A percentile compares a stretch with the other conserved stretches of the same genome.
These are phyloP conservation scores for Rosa hybrid DNA, from an alignment of 331 rosid species.

Conservation along the genomic window DNA sequence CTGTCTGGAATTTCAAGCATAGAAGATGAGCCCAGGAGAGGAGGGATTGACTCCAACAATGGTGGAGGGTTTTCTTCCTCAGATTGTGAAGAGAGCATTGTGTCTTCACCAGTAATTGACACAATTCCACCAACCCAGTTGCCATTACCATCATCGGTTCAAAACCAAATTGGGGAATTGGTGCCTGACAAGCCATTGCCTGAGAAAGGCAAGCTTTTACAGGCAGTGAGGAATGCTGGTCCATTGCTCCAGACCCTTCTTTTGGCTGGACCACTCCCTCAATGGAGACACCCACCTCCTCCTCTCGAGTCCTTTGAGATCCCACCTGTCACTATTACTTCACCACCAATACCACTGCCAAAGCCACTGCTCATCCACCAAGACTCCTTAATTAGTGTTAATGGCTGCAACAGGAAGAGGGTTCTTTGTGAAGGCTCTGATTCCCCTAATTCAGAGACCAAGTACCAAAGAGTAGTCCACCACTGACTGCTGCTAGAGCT, in stretches of 20 bases:
- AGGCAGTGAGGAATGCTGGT: conserved; percentile 99
- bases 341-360: conserved; percentile 44
- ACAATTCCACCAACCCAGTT: conserved; percentile 46
- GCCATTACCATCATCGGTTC: conserved; percentile 21
- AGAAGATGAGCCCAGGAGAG: conserved; percentile 86
- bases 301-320: conserved; percentile 86
- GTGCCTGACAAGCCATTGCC: conserved; percentile 76
- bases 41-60: conserved; percentile 73
- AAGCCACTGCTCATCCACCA: conserved; percentile 48
- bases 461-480: conserved; percentile 72
- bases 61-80: conserved; percentile 75
- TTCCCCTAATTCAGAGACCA: conserved; percentile 57
- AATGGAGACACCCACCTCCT: conserved; percentile 99
- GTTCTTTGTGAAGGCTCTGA: conserved; percentile 58
- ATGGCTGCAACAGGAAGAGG: conserved; percentile 62
- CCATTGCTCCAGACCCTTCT: conserved; percentile 94
- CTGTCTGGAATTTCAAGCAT: conserved; percentile 92
- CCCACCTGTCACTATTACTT: conserved; percentile 85
- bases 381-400: conserved; percentile 42
- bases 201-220: conserved; percentile 91
- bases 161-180: conserved; percentile 47
- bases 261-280: conserved; percentile 97
- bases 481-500: conserved; percentile 40
- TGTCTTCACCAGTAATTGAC: conserved; percentile 81
- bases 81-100: conserved; percentile 98